Evolutionary conservation across 441 rosid genomes (phyloP).

Genomic region (Hypseocharis bilobata): DNA sequence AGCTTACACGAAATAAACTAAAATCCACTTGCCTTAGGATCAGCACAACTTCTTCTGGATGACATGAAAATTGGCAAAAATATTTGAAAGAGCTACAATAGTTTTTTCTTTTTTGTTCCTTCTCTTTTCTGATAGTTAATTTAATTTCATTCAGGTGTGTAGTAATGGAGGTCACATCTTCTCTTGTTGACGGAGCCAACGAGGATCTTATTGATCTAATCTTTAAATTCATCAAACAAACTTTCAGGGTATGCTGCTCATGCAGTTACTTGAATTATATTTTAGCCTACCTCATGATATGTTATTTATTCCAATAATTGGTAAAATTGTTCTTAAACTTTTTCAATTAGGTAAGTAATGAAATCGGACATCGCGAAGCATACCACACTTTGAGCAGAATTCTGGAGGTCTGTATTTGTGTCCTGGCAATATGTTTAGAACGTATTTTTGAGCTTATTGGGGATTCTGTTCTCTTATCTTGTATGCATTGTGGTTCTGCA

Average conservation of each 20-base stretch:
- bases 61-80: neutral
- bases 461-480: constrained; percentile 17
- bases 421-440: constrained; percentile 5
- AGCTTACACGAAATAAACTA: neutral
- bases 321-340: constrained; percentile 19
- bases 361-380: constrained; percentile 50
- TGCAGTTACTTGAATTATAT: neutral
- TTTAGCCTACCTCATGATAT: neutral
- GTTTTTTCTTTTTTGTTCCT: no score
- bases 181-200: constrained; percentile 63
- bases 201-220: constrained; percentile 60
- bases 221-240: constrained; percentile 44
- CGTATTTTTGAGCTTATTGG: constrained; percentile 7
- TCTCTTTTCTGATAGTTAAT: neutral
- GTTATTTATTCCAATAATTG: neutral
- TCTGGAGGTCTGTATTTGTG: constrained; percentile 44
- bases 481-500: constrained; percentile 30
- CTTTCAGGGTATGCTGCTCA: constrained; percentile 42
- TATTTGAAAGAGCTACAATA: no score
- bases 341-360: constrained; percentile 42
- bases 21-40: neutral
- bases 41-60: neutral
- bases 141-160: constrained; percentile 40
- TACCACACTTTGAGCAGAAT: constrained; percentile 59
- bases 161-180: constrained; percentile 59